These are phyloP conservation scores for Coccinonectria pachysandricola DNA, from an alignment of 2,329 filamentous ascomycete genomes.

Conservation along the genomic window DNA sequence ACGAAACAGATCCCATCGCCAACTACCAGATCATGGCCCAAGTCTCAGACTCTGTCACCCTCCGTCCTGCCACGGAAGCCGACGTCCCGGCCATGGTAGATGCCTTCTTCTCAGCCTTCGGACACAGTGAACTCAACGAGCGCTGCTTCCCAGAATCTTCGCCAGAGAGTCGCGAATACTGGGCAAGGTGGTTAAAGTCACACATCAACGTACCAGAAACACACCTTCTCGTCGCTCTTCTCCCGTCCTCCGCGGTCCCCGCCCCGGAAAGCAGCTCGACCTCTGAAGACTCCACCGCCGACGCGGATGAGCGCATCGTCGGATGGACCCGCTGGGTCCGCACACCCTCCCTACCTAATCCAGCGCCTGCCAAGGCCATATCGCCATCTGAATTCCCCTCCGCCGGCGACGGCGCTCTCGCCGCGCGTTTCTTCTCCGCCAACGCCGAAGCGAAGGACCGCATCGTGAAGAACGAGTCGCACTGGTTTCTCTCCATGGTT, in stretches of 20 bases:
- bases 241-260: conserved; percentile 1
- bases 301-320: conserved; percentile 8
- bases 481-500: conserved; percentile 26
- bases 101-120: conserved; percentile 23
- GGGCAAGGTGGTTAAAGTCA: conserved; percentile 13
- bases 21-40: conserved; percentile 7
- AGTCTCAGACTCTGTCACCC: conserved; percentile 1
- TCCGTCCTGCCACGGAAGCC: conserved; percentile 28
- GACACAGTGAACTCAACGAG: conserved; percentile 19
- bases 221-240: conserved; percentile 22
- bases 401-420: conserved; percentile 21
- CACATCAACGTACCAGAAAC: conserved; percentile 20
- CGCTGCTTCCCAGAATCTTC: conserved; percentile 19
- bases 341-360: conserved; percentile 11
- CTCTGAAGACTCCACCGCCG: conserved; percentile 1
- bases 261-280: conserved; percentile 1
- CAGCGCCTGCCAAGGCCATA: conserved; percentile 11
- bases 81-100: conserved; percentile 23
- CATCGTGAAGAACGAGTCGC: conserved; percentile 15
- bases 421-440: conserved; percentile 30
- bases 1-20: too few relatives aligned
- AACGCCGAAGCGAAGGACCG: conserved; percentile 14
- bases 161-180: conserved; percentile 11
- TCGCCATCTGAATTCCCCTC: conserved; percentile 14
- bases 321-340: conserved; percentile 27